Base-by-base conservation (phyloP, 2,329 filamentous ascomycete species). In the Fusarium sp. region DNA sequence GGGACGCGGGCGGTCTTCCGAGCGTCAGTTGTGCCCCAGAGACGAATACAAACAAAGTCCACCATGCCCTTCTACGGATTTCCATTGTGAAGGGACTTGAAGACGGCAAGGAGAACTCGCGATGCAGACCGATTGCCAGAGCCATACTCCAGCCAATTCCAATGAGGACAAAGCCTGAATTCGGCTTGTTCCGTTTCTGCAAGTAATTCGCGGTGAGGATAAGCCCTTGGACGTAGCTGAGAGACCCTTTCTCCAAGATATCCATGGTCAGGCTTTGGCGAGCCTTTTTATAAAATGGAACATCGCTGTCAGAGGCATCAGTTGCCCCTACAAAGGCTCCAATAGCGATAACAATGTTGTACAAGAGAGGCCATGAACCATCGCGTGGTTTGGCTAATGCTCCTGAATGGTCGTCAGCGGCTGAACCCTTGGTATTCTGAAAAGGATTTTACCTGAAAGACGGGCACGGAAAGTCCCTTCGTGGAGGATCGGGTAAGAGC, bases 91-190 rank as follows among this genome's bases (percentile, higher is more conserved):
- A 74, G 56, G 24, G 67, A 50, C 23, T 76, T 39, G 44, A 71
- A 40, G 71, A 67, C n/a, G 65, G 65, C 3, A 56, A 40, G 15
- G 61, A 62, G 10, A 76, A 70, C 51, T 84, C 81, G 6, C 78
- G 78, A 61, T 84, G 82, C 1, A 85, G 74, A 0, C 83, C 82
- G 8, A 85, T 68, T 0, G 81, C 81, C 6, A 84, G 72, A 1
- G 82, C 82, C 76, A 84, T 81, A 32, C 81, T 76, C 43, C 80
- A 78, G 1, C 82, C 82, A 28, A 84, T 78, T 0, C 82, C 83
- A 30, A 83, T 77, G 38, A 82, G 80, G 54, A 83, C 83, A 63
- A 83, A 84, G 1, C 81, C 80, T 0, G 81, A 83, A 57, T 85
- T 85, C 7, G 82, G 81, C 5, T 80, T 74, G 55, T 84, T 80